phyloP scores from a whole-genome alignment of 306 rosid genomes.

The Inga leiocalycina region DNA sequence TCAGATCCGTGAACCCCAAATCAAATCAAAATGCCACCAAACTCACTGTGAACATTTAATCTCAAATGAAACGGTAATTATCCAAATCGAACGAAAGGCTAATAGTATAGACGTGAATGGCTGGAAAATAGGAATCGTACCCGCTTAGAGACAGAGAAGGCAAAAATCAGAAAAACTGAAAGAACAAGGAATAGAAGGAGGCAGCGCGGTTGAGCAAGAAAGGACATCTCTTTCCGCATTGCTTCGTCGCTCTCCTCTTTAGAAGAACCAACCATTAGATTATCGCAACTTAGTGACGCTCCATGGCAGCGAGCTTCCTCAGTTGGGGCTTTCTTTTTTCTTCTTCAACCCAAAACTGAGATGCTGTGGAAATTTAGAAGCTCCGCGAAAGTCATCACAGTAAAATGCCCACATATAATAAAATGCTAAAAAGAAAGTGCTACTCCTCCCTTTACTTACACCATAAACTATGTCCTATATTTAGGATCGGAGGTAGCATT shows the following conservation, averaged over 20 bases:
- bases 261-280: neutral
- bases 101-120: neutral
- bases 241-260: conserved; percentile 7
- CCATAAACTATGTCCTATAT: too few relatives aligned
- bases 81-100: conserved; percentile 9
- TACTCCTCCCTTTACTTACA: too few relatives aligned
- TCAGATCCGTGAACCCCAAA: conserved; percentile 15
- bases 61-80: conserved; percentile 15
- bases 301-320: conserved; percentile 20
- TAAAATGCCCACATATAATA: neutral
- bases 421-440: neutral
- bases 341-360: neutral
- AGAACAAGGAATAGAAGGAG: conserved; percentile 50
- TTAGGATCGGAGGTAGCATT: too few relatives aligned
- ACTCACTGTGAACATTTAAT: neutral
- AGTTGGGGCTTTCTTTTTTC: neutral
- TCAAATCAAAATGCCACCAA: neutral
- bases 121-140: neutral
- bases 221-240: conserved; percentile 61
- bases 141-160: conserved; percentile 38
- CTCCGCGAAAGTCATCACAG: neutral
- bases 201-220: conserved; percentile 58
- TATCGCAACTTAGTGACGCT: neutral
- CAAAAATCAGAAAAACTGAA: conserved; percentile 48
- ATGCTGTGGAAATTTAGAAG: neutral